Evolutionary conservation across 2,329 filamentous ascomycete species (phyloP), one percentile per base, ranked within the genome.

Genomic region (Nannizzia gypsea): DNA sequence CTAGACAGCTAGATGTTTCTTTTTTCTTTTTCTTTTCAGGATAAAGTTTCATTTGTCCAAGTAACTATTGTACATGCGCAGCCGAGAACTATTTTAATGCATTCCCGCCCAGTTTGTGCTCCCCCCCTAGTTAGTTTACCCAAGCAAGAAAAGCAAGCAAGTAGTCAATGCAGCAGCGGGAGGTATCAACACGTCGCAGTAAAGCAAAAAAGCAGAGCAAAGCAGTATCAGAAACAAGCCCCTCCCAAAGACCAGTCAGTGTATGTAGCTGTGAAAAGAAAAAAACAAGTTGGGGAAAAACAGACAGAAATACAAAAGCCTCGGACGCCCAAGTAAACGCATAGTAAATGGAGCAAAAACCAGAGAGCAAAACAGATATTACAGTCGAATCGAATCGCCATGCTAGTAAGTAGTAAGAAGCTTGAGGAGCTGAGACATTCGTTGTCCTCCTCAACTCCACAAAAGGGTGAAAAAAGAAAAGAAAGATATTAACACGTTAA

Each of bases 51-150:
- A 54, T 54, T 31, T 54, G 26, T 54, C 50, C 50, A 54, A 54
- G 50, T 54, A 54, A 36, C n/a, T 54, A 54, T 54, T 54, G 26
- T 54, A 54, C 50, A 54, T 54, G 50, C 50, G 50, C 50, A 24
- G 44, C 44, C 44, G 44, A 50, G 22, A 15, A 50, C 22, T 50
- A 50, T 24, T n/a, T 34, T 36, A 13, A 36, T 36, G 31, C 31
- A 6, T 26, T 50, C 22, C 44, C 44, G 11, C 22, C 44, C 44
- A 24, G 44, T 50, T n/a, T 13, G 22, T 50, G 13, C 44, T 17
- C 20, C n/a, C 44, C 24, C 44, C n/a, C n/a, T 36, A 36, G 28
- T 31, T 31, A 31, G 48, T 26, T 52, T 26, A 54, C 31, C 24
- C 26, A 57, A 40, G 44, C 38, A 42, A 46, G 20, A 13, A 42